Conservation (phyloP, 352 stramenopile genomes). For the Aphanomyces euteiches region DNA sequence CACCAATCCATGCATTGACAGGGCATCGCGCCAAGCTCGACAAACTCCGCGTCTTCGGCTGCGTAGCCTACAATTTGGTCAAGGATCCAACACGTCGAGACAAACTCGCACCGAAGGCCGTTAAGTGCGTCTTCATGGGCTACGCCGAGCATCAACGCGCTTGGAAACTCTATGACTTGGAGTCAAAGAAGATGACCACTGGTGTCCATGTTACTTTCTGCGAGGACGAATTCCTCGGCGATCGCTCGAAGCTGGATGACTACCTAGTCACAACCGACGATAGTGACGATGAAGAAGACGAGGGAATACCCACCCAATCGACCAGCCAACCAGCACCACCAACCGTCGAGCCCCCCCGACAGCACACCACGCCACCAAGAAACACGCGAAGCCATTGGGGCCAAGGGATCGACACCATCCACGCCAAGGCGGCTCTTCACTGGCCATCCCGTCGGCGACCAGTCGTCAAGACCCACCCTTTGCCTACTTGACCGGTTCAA, state of each 20-base stretch:
- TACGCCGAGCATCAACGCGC: conserved; percentile 33
- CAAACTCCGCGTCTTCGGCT: conserved; percentile 36
- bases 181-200: conserved; percentile 19
- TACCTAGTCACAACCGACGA: conserved; percentile 10
- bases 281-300: conserved; percentile 13
- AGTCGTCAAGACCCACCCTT: too few relatives aligned
- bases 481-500: too few relatives aligned
- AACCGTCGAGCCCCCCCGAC: background rate
- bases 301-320: conserved; percentile 10
- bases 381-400: background rate
- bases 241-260: conserved; percentile 1
- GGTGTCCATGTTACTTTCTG: conserved; percentile 9
- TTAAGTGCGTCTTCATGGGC: conserved; percentile 33
- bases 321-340: background rate
- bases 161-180: conserved; percentile 28
- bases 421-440: background rate
- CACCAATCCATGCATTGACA: conserved; percentile 34
- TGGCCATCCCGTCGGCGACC: too few relatives aligned
- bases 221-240: conserved; percentile 14
- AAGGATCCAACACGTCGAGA: conserved; percentile 28
- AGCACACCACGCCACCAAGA: background rate
- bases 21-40: conserved; percentile 26
- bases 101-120: conserved; percentile 35
- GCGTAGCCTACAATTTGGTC: conserved; percentile 35
- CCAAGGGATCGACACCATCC: background rate